Evolutionary conservation across 257 asterid species (phyloP).

Genomic region (Coffea canephora): DNA sequence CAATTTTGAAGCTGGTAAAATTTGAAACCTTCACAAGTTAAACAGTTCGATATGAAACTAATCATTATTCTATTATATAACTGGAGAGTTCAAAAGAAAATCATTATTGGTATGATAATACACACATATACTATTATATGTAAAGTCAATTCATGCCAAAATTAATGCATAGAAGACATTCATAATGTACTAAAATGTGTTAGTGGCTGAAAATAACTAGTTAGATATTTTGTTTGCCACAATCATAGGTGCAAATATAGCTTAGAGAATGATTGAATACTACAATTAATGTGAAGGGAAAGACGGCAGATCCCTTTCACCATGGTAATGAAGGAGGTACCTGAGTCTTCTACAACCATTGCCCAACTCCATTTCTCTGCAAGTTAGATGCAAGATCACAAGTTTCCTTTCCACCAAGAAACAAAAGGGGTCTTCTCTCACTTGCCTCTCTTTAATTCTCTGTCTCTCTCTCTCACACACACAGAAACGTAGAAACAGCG

Average conservation of each 20-base stretch:
- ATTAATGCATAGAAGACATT: no score
- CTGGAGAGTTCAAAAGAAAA: no score
- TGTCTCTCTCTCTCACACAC: slow-evolving; percentile 5
- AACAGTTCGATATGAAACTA: no score
- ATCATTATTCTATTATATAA: no score
- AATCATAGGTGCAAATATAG: slow-evolving; percentile 22
- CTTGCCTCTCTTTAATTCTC: slow-evolving; percentile 28
- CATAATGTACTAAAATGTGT: not conserved
- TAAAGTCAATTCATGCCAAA: no score
- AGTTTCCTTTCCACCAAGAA: slow-evolving; percentile 21
- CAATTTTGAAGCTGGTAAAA: no score
- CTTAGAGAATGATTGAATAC: slow-evolving; percentile 17
- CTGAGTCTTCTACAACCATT: not conserved
- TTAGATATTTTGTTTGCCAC: not conserved
- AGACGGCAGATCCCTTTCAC: slow-evolving; percentile 15
- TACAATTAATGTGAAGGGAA: slow-evolving; percentile 9
- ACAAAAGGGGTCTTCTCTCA: not conserved
- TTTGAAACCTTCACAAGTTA: no score
- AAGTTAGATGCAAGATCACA: slow-evolving; percentile 16
- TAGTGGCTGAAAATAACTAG: slow-evolving; percentile 15
- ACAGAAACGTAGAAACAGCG: no score
- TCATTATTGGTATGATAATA: no score
- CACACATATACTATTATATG: no score
- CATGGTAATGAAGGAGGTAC: not conserved
- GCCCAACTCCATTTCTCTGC: slow-evolving; percentile 10